Evolutionary conservation across 2,329 filamentous ascomycete species (phyloP).

Genomic region (Paraconiothyrium sp.): DNA sequence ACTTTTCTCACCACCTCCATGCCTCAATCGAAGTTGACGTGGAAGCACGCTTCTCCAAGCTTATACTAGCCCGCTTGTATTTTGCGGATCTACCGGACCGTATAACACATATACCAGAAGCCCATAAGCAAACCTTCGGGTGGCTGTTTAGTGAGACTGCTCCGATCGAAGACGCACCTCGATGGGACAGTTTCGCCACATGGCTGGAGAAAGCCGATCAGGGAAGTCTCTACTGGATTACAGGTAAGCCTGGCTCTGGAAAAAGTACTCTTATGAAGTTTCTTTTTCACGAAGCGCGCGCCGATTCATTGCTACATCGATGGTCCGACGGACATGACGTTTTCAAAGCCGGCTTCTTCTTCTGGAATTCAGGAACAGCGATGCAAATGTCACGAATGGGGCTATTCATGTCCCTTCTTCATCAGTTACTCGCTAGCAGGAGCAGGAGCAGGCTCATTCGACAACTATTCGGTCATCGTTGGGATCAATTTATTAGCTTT

Average conservation of each 20-base stretch:
- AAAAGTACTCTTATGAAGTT: slow-evolving; percentile 1
- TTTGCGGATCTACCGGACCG: background rate
- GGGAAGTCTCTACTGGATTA: background rate
- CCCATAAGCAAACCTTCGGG: background rate
- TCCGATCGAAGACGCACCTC: background rate
- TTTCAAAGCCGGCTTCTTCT: slow-evolving; percentile 31
- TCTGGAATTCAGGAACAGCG: slow-evolving; percentile 40
- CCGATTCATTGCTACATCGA: no score
- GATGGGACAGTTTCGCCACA: background rate
- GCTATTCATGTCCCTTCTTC: slow-evolving; percentile 34
- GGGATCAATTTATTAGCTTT: background rate
- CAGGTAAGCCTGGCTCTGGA: background rate
- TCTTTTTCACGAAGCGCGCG: background rate
- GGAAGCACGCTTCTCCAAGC: background rate
- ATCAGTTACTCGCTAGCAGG: slow-evolving; percentile 22
- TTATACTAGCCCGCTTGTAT: background rate
- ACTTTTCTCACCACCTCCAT: background rate
- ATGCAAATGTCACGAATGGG: slow-evolving; percentile 39
- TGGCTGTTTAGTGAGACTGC: background rate
- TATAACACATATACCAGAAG: background rate
- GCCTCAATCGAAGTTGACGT: background rate
- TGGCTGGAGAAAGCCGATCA: background rate
- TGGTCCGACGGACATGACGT: background rate
- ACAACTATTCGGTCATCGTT: slow-evolving; percentile 14
- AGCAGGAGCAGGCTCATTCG: slow-evolving; percentile 18